phyloP scores from a whole-genome alignment of 2,329 filamentous ascomycete genomes.

The Leptosphaerulina australis region DNA sequence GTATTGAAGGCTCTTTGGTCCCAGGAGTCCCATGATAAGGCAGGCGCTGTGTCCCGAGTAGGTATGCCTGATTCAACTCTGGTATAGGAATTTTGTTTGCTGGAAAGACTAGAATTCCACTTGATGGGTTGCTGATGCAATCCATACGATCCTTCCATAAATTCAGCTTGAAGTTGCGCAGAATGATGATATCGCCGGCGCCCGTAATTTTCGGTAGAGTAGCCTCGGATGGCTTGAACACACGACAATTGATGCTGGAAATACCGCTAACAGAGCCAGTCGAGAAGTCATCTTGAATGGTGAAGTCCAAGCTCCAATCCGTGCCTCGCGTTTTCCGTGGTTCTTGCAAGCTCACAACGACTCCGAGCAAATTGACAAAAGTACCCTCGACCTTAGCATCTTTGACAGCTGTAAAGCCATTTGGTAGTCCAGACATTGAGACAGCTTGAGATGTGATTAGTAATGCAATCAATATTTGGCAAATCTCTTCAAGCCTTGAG shows the following conservation, averaged over 20 bases:
- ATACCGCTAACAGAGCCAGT: conserved; percentile 18
- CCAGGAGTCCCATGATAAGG: conserved; percentile 10
- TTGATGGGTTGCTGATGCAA: conserved; percentile 11
- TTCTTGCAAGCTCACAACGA: conserved; percentile 69
- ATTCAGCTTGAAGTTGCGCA: conserved; percentile 51
- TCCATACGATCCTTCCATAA: conserved; percentile 27
- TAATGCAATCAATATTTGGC: too few species aligned
- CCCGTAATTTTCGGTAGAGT: conserved; percentile 53
- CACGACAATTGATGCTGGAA: conserved; percentile 31
- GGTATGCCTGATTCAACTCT: conserved; percentile 26
- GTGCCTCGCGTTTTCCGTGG: conserved; percentile 58
- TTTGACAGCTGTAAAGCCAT: conserved; percentile 54
- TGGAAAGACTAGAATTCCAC: conserved; percentile 27
- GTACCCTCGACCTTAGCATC: conserved; percentile 40
- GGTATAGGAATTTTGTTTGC: conserved; percentile 26
- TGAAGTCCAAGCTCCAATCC: conserved; percentile 55
- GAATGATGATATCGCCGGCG: conserved; percentile 68
- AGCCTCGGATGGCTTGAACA: conserved; percentile 28
- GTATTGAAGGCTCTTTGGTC: conserved; percentile 12
- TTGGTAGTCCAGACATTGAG: conserved; percentile 17
- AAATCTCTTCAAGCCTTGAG: too few species aligned
- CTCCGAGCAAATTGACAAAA: conserved; percentile 67
- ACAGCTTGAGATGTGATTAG: neutral
- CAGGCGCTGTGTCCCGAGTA: conserved; percentile 25
- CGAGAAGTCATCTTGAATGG: conserved; percentile 48